Percentiles rank a stretch among this genome's conserved stretches.
Conservation (phyloP, 2,329 filamentous ascomycete species). For the Claviceps paspali region DNA sequence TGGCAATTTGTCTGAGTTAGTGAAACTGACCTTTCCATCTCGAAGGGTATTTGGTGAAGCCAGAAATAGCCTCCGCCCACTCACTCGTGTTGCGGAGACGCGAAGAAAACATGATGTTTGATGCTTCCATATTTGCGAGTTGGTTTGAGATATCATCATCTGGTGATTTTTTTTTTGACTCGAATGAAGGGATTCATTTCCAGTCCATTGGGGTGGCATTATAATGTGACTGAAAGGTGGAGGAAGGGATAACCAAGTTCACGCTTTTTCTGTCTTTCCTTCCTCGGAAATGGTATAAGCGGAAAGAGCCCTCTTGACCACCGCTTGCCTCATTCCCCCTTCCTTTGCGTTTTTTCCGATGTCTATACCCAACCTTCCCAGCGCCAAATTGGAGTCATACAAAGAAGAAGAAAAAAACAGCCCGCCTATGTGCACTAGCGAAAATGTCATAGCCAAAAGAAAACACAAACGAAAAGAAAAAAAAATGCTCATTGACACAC, state of each 20-base stretch:
- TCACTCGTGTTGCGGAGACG: constrained; percentile 21
- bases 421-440: background rate
- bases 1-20: background rate
- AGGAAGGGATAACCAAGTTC: background rate
- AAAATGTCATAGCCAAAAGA: background rate
- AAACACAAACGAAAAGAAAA: background rate
- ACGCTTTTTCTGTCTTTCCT: too few relatives aligned
- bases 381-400: background rate
- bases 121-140: background rate
- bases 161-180: too few relatives aligned
- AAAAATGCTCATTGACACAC: background rate
- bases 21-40: constrained; percentile 13
- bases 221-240: background rate
- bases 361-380: background rate
- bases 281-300: background rate
- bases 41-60: constrained; percentile 10
- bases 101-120: constrained; percentile 20
- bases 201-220: background rate
- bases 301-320: constrained; percentile 3
- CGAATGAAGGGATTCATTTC: background rate
- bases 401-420: background rate
- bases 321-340: background rate
- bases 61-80: constrained; percentile 19
- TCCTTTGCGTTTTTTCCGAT: background rate
- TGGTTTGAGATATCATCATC: too few relatives aligned